Conservation (phyloP, 768 basidiomycete genomes). For the Mycena pura region DNA sequence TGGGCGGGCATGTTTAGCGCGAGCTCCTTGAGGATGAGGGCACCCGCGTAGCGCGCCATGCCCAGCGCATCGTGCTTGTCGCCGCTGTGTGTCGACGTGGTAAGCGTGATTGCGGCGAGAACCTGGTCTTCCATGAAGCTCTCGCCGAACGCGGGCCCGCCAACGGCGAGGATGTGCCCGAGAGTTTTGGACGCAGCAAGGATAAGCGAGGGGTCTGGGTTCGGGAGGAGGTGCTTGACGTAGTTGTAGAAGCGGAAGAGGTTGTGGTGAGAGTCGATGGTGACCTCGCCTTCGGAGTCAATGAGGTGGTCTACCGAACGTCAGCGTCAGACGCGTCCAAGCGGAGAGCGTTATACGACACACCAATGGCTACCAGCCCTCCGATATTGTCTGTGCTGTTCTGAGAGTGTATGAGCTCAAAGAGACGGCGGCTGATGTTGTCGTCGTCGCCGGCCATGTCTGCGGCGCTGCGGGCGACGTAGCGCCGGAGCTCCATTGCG, state of each 20-base stretch:
- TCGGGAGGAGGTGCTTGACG: constrained; percentile 71
- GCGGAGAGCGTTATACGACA: constrained; percentile 29
- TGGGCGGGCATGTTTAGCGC: constrained; percentile 70
- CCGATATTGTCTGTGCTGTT: constrained; percentile 68
- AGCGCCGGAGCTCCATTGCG: constrained; percentile 59
- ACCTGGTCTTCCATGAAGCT: constrained; percentile 71
- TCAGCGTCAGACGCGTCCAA: not conserved
- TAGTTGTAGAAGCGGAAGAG: constrained; percentile 71
- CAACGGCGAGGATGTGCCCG: constrained; percentile 66
- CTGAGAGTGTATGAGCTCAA: constrained; percentile 66
- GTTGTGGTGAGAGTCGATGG: constrained; percentile 59
- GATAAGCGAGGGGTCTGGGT: constrained; percentile 76
- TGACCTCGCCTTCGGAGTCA: constrained; percentile 60
- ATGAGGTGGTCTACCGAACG: constrained; percentile 56
- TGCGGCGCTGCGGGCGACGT: constrained; percentile 54
- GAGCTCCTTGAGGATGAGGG: constrained; percentile 75
- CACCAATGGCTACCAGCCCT: constrained; percentile 72
- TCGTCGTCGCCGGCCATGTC: constrained; percentile 63
- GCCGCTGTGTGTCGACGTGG: constrained; percentile 47
- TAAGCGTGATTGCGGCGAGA: constrained; percentile 58
- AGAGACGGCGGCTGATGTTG: constrained; percentile 60
- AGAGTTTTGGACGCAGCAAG: constrained; percentile 72
- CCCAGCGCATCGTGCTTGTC: constrained; percentile 41
- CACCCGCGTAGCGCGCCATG: constrained; percentile 72
- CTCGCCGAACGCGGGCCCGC: constrained; percentile 64